Evolutionary conservation across 345 rosid genomes (phyloP).

Genomic region (Melastoma malabathricum): DNA sequence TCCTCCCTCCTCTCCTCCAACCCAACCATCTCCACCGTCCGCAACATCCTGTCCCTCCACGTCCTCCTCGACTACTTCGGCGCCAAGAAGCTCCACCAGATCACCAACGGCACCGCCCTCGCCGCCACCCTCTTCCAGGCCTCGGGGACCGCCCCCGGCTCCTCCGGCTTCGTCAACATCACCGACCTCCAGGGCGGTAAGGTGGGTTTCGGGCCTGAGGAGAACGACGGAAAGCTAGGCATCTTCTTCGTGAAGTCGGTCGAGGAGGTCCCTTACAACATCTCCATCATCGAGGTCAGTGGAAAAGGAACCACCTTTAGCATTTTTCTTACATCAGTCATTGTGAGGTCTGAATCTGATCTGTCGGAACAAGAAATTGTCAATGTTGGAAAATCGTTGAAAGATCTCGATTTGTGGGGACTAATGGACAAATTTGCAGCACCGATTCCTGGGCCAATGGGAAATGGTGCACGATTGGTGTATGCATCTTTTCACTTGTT

Average conservation of each 20-base stretch:
- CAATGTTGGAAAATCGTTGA: too few species aligned
- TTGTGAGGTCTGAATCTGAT: too few species aligned
- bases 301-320: too few species aligned
- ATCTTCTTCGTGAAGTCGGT: conserved; percentile 54
- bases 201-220: conserved; percentile 66
- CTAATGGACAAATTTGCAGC: too few species aligned
- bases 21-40: conserved; percentile 59
- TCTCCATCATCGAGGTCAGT: conserved; percentile 81
- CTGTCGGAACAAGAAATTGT: too few species aligned
- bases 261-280: conserved; percentile 80
- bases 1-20: conserved; percentile 36
- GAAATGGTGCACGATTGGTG: too few species aligned
- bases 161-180: conserved; percentile 84
- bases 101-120: conserved; percentile 77
- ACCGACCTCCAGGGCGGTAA: conserved; percentile 84
- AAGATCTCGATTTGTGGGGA: too few species aligned
- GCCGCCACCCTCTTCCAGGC: conserved; percentile 95
- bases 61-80: conserved; percentile 94
- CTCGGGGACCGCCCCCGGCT: conserved; percentile 78
- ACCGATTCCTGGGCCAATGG: too few species aligned
- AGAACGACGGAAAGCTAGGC: conserved; percentile 39
- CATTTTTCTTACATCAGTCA: too few species aligned
- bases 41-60: conserved; percentile 86
- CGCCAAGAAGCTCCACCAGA: conserved; percentile 88
- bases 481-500: too few species aligned